phyloP scores from a whole-genome alignment of 176 grass and related monocot species.

The Musa itinerans region DNA sequence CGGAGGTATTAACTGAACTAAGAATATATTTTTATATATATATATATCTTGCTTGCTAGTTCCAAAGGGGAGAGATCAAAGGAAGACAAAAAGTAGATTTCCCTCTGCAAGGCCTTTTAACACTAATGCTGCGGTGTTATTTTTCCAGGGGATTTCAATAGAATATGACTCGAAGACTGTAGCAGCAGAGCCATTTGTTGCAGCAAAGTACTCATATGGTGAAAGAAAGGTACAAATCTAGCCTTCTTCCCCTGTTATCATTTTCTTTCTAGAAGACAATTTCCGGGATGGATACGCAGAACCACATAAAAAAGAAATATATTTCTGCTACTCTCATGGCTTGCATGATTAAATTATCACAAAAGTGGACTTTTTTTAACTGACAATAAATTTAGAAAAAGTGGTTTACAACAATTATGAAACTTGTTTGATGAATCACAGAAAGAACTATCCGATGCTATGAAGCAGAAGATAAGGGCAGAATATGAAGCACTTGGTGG shows the following conservation, averaged over 20 bases:
- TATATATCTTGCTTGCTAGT: neutral
- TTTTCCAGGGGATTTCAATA: constrained; percentile 63
- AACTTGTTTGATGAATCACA: constrained; percentile 18
- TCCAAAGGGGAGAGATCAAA: neutral
- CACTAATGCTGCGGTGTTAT: neutral
- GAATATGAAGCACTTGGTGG: constrained; percentile 72
- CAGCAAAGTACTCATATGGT: constrained; percentile 39
- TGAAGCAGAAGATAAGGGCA: constrained; percentile 31
- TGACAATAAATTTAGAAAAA: neutral
- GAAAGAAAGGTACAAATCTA: constrained; percentile 28
- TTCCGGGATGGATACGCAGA: neutral
- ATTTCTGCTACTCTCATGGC: constrained; percentile 6
- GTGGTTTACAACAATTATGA: constrained; percentile 19
- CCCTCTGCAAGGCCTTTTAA: neutral
- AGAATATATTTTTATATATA: neutral
- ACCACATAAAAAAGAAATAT: constrained; percentile 11
- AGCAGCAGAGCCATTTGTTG: constrained; percentile 39
- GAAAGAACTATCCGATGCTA: constrained; percentile 36
- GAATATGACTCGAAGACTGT: constrained; percentile 33
- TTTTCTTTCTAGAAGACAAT: constrained; percentile 12
- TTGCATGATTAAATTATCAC: neutral
- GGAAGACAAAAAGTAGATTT: neutral
- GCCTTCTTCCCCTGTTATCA: neutral
- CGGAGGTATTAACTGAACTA: constrained; percentile 35
- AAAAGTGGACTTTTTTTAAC: too few species aligned